Conservation (phyloP, 768 basidiomycete genomes). For the Termitomyces sp. region DNA sequence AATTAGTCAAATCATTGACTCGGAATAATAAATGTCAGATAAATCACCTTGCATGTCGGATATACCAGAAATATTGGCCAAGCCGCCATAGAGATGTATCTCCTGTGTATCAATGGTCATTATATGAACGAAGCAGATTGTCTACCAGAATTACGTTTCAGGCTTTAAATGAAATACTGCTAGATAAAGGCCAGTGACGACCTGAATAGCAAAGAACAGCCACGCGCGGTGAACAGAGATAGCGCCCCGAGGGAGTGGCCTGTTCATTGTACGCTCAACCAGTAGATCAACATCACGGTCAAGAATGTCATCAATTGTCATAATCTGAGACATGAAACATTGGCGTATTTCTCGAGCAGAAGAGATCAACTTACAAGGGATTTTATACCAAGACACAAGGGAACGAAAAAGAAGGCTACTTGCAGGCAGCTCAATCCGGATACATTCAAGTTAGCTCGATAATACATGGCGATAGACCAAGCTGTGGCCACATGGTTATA, state of each 20-base stretch:
- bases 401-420: slow-evolving; percentile 22
- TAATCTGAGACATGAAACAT: slow-evolving; percentile 20
- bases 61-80: slow-evolving; percentile 32
- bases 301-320: slow-evolving; percentile 30
- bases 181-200: slow-evolving; percentile 19
- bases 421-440: slow-evolving; percentile 16
- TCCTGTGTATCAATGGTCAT: slow-evolving; percentile 9
- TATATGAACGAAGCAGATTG: neutral
- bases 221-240: slow-evolving; percentile 25
- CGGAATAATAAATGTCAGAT: neutral
- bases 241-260: slow-evolving; percentile 26
- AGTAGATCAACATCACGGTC: slow-evolving; percentile 26
- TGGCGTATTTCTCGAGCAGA: too few relatives aligned
- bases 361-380: slow-evolving; percentile 19
- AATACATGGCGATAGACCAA: slow-evolving; percentile 30
- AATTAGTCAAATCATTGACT: neutral
- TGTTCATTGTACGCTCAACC: slow-evolving; percentile 25
- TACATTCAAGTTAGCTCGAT: slow-evolving; percentile 22
- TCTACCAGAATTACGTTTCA: slow-evolving; percentile 16
- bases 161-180: slow-evolving; percentile 19
- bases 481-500: slow-evolving; percentile 13
- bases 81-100: slow-evolving; percentile 23
- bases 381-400: slow-evolving; percentile 28
- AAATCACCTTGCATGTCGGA: slow-evolving; percentile 30
- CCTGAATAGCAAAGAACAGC: slow-evolving; percentile 26